Conservation (phyloP, 2,329 filamentous ascomycete genomes). For the Alternaria novae-zelandiae region DNA sequence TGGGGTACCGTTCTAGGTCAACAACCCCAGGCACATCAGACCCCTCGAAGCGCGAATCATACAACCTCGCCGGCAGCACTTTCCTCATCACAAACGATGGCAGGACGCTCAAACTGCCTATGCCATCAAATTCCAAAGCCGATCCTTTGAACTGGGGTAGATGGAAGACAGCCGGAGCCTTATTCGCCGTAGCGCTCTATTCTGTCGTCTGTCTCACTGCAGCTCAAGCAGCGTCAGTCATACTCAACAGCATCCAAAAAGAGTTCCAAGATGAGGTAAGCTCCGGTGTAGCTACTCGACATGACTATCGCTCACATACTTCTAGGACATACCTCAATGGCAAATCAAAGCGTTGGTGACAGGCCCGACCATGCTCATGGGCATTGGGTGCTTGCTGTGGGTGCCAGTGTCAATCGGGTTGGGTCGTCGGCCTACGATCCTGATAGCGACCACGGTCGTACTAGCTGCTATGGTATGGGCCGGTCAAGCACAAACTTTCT, state of each 20-base stretch:
- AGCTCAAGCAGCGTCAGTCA: slow-evolving; percentile 26
- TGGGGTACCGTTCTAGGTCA: neutral
- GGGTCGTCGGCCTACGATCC: slow-evolving; percentile 47
- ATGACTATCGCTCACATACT: neutral
- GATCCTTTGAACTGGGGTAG: slow-evolving; percentile 35
- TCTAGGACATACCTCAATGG: slow-evolving; percentile 17
- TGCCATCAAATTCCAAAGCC: slow-evolving; percentile 30
- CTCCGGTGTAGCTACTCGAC: neutral
- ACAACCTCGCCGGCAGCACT: slow-evolving; percentile 29
- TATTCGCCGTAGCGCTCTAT: slow-evolving; percentile 23
- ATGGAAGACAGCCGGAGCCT: slow-evolving; percentile 27
- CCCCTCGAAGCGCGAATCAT: slow-evolving; percentile 32
- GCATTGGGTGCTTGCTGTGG: slow-evolving; percentile 48
- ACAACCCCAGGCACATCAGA: neutral
- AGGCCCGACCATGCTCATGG: slow-evolving; percentile 43
- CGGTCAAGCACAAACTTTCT: slow-evolving; percentile 31
- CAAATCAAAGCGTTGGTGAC: slow-evolving; percentile 33
- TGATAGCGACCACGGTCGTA: slow-evolving; percentile 38
- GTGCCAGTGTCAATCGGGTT: slow-evolving; percentile 48
- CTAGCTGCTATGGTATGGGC: slow-evolving; percentile 37
- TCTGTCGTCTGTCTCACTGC: slow-evolving; percentile 21
- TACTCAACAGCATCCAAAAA: slow-evolving; percentile 16
- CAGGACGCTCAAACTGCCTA: slow-evolving; percentile 28
- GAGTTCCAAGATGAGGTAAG: slow-evolving; percentile 25
- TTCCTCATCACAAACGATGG: slow-evolving; percentile 34